phyloP scores from a whole-genome alignment of 306 rosid genomes.

The Medicago truncatula region DNA sequence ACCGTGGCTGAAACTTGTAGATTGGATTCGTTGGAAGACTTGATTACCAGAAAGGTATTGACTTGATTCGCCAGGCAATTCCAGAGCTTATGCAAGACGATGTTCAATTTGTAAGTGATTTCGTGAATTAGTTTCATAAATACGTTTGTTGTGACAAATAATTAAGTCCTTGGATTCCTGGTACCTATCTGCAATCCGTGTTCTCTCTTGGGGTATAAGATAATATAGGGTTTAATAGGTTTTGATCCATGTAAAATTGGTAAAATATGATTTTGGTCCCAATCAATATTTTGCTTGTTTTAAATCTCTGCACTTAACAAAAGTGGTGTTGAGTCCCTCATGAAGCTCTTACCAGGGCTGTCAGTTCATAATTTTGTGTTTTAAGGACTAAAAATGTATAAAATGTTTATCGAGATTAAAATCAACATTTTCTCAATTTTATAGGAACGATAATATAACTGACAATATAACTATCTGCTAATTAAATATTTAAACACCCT shows the following conservation, averaged over 20 bases:
- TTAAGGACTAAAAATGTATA: background rate
- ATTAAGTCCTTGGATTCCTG: slow-evolving; percentile 22
- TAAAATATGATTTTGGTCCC: background rate
- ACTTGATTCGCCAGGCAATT: slow-evolving; percentile 63
- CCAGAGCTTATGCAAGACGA: slow-evolving; percentile 80
- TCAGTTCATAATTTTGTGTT: background rate
- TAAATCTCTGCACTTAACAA: background rate
- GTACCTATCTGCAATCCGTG: slow-evolving; percentile 7
- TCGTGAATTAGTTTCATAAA: slow-evolving; percentile 30
- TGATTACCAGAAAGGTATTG: slow-evolving; percentile 92
- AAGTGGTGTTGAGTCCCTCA: background rate
- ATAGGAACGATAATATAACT: background rate
- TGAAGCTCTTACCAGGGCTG: background rate
- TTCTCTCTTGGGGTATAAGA: slow-evolving; percentile 24
- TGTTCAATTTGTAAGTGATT: slow-evolving; percentile 81
- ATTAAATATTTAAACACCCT: slow-evolving; percentile 16
- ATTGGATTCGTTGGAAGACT: slow-evolving; percentile 89
- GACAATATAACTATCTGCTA: background rate
- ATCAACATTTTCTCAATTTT: background rate
- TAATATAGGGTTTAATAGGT: background rate
- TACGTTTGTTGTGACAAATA: slow-evolving; percentile 14
- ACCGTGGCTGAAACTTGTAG: slow-evolving; percentile 52
- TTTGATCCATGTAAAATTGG: background rate
- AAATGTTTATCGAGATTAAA: background rate
- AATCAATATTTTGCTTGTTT: background rate